Evolutionary conservation across 2,329 filamentous ascomycete genomes (phyloP).

Genomic region (Exophiala xenobiotica): DNA sequence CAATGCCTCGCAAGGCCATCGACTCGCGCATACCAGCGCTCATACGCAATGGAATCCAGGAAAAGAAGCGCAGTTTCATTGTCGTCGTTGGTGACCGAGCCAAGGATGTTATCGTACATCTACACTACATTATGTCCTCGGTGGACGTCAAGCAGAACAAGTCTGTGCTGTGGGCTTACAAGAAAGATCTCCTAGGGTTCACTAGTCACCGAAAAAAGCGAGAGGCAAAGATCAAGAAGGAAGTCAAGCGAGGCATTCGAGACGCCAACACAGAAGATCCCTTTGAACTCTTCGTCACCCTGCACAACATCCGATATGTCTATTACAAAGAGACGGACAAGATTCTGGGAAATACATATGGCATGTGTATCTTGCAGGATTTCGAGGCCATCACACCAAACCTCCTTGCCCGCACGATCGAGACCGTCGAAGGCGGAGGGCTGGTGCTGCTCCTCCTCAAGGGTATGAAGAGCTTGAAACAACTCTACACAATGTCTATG

Average conservation of each 20-base stretch:
- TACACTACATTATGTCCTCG: slow-evolving; percentile 89
- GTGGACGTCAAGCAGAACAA: slow-evolving; percentile 93
- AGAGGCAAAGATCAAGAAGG: slow-evolving; percentile 96
- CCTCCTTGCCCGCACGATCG: slow-evolving; percentile 86
- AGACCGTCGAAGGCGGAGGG: slow-evolving; percentile 95
- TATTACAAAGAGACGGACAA: slow-evolving; percentile 99
- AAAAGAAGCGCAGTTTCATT: slow-evolving; percentile 98
- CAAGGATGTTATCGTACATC: slow-evolving; percentile 94
- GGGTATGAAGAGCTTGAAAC: slow-evolving; percentile 94
- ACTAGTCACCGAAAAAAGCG: slow-evolving; percentile 97
- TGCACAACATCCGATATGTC: slow-evolving; percentile 96
- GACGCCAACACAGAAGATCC: slow-evolving; percentile 91
- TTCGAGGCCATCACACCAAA: slow-evolving; percentile 99
- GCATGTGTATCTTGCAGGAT: slow-evolving; percentile 97
- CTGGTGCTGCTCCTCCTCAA: slow-evolving; percentile 87
- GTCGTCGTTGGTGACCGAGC: slow-evolving; percentile 90
- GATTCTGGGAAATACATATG: slow-evolving; percentile 95
- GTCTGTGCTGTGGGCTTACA: slow-evolving; percentile 96
- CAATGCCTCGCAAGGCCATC: slow-evolving; percentile 56
- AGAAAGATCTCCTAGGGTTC: slow-evolving; percentile 93
- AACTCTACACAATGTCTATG: slow-evolving; percentile 96
- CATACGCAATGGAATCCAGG: slow-evolving; percentile 83
- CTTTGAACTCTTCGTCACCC: slow-evolving; percentile 94
- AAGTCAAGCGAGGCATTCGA: slow-evolving; percentile 90
- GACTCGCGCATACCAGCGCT: slow-evolving; percentile 88